These are phyloP conservation scores for Moesziomyces sp. DNA, from an alignment of 1,284 basidiomycete genomes.

Conservation along the genomic window DNA sequence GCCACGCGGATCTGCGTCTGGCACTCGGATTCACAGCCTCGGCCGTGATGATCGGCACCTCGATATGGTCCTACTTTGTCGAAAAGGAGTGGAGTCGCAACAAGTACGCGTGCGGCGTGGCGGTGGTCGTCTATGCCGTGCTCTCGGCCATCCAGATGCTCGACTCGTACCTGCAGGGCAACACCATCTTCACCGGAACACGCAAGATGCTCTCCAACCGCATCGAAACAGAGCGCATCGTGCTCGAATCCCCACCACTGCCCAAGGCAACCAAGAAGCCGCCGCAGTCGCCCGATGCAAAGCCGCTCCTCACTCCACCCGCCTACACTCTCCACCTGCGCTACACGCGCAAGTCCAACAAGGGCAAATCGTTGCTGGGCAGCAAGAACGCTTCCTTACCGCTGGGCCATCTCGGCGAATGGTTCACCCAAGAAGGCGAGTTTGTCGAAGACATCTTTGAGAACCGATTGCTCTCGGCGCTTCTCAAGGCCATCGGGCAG, in stretches of 20 bases:
- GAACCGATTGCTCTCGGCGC: constrained; percentile 46
- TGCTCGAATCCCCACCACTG: constrained; percentile 48
- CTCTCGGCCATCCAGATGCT: constrained; percentile 38
- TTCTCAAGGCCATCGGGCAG: constrained; percentile 54
- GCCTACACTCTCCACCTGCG: constrained; percentile 53
- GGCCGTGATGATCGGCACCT: constrained; percentile 59
- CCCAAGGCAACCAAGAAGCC: constrained; percentile 37
- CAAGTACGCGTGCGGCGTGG: constrained; percentile 47
- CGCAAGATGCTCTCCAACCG: constrained; percentile 52
- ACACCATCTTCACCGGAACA: constrained; percentile 57
- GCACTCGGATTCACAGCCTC: constrained; percentile 54
- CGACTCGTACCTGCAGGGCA: constrained; percentile 55
- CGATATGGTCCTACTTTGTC: constrained; percentile 58
- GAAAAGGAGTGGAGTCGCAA: constrained; percentile 64
- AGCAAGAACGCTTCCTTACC: constrained; percentile 39
- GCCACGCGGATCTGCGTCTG: constrained; percentile 57
- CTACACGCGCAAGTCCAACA: constrained; percentile 51
- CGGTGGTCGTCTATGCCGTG: constrained; percentile 52
- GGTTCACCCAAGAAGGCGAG: constrained; percentile 65
- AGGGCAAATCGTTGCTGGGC: constrained; percentile 42
- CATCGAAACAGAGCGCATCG: constrained; percentile 55
- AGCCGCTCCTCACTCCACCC: constrained; percentile 53
- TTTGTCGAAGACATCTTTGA: constrained; percentile 59
- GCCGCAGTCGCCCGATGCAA: constrained; percentile 31
- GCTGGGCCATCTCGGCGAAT: constrained; percentile 64